phyloP scores from a whole-genome alignment of 73 alveolate genomes.

The Durusdinium trenchii region DNA sequence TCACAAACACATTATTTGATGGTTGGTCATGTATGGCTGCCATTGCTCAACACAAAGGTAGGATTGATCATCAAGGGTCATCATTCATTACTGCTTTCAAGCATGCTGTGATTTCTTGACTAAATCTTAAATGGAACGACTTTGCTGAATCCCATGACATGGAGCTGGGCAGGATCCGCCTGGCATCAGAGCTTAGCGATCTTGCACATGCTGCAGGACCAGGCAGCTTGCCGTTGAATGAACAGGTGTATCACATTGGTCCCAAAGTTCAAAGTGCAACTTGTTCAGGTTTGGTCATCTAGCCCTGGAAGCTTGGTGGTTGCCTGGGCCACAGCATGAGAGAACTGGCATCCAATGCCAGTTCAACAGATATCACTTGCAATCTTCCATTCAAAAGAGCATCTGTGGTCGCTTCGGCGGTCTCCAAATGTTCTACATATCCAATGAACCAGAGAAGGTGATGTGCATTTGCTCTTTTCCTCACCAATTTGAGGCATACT shows the following conservation, averaged over 20 bases:
- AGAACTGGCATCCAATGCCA: background rate
- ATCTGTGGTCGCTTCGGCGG: too few species aligned
- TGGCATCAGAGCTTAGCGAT: slow-evolving; percentile 66
- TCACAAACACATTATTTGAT: background rate
- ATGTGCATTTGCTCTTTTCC: too few species aligned
- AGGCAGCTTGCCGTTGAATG: background rate
- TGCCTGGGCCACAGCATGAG: background rate
- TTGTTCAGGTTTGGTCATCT: background rate
- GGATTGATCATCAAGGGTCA: background rate
- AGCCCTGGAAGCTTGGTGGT: slow-evolving; percentile 48
- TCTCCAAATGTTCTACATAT: too few species aligned
- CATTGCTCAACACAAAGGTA: background rate
- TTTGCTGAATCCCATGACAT: background rate
- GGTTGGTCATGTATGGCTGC: background rate
- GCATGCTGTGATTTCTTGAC: background rate
- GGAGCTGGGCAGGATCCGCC: slow-evolving; percentile 35
- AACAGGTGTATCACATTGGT: background rate
- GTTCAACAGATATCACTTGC: too few species aligned
- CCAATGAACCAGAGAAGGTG: too few species aligned
- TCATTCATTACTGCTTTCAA: background rate
- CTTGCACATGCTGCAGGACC: background rate
- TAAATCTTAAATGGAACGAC: background rate
- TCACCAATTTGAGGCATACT: slow-evolving; percentile 55
- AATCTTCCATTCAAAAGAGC: too few species aligned
- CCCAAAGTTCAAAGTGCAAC: background rate